Conservation (phyloP, 495 filamentous ascomycete species). For the Penicillium herquei region DNA sequence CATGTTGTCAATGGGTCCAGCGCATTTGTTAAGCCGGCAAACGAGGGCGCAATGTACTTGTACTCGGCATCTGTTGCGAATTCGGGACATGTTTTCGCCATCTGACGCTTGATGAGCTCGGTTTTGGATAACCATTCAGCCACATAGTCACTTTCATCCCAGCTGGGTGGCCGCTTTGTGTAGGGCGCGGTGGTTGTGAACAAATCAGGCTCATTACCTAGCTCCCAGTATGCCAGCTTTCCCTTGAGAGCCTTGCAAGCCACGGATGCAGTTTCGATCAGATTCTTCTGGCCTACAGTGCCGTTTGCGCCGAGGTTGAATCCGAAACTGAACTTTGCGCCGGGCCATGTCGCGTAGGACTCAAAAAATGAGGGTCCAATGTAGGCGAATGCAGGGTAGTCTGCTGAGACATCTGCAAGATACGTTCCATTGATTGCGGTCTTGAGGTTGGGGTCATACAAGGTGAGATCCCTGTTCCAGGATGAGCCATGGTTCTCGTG, state of each 20-base stretch:
- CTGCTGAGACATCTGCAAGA: constrained; percentile 46
- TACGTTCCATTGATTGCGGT: constrained; percentile 54
- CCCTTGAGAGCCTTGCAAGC: constrained; percentile 59
- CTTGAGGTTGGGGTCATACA: constrained; percentile 56
- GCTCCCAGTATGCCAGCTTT: constrained; percentile 56
- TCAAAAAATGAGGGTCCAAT: constrained; percentile 67
- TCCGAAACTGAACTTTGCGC: constrained; percentile 58
- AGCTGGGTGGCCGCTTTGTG: constrained; percentile 49
- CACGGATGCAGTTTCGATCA: constrained; percentile 54
- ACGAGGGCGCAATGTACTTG: constrained; percentile 59
- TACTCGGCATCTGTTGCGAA: constrained; percentile 40
- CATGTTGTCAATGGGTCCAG: constrained; percentile 52
- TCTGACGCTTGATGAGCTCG: constrained; percentile 42
- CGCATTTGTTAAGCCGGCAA: constrained; percentile 54
- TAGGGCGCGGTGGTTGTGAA: constrained; percentile 55
- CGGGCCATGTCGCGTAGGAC: constrained; percentile 59
- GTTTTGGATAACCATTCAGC: constrained; percentile 61
- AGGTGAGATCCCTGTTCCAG: constrained; percentile 51
- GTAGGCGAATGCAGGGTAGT: constrained; percentile 61
- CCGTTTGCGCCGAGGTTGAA: constrained; percentile 63
- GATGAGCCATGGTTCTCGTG: neutral
- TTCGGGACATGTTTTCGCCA: constrained; percentile 53
- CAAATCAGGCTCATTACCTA: constrained; percentile 69
- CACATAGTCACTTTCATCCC: constrained; percentile 58
- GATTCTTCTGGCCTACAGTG: constrained; percentile 47